Evolutionary conservation across 805 yeast genomes (phyloP).

Genomic region (Suhomyces sp.): DNA sequence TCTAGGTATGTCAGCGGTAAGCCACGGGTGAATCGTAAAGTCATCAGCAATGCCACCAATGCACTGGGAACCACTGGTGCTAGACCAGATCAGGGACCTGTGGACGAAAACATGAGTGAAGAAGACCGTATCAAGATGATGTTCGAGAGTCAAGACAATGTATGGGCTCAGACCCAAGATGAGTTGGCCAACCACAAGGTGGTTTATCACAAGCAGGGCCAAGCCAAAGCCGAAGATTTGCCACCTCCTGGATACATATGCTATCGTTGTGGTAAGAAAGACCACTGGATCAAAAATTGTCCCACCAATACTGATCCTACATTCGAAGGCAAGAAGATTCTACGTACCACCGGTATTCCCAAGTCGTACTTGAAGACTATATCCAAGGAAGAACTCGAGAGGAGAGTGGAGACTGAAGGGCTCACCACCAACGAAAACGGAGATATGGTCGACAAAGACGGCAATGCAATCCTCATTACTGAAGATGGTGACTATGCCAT

Average conservation of each 20-base stretch:
- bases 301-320: conserved; percentile 92
- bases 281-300: conserved; percentile 93
- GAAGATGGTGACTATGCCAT: conserved; percentile 95
- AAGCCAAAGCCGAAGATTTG: conserved; percentile 52
- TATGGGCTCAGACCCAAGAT: conserved; percentile 94
- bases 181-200: conserved; percentile 84
- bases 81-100: conserved; percentile 13
- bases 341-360: conserved; percentile 97
- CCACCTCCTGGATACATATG: conserved; percentile 98
- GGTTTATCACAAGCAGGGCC: conserved; percentile 52
- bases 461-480: conserved; percentile 72
- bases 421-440: conserved; percentile 41
- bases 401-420: conserved; percentile 40
- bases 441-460: conserved; percentile 43
- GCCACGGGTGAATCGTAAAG: conserved; percentile 47
- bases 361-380: conserved; percentile 84
- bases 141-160: conserved; percentile 91
- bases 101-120: conserved; percentile 56
- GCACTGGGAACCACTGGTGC: conserved; percentile 14
- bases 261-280: conserved; percentile 91
- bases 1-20: conserved; percentile 70
- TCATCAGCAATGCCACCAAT: conserved; percentile 29
- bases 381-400: conserved; percentile 67
- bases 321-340: conserved; percentile 88
- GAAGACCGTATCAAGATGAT: conserved; percentile 85